Base-by-base conservation (phyloP, 2,329 filamentous ascomycete genomes). In the Samsoniella hepiali region DNA sequence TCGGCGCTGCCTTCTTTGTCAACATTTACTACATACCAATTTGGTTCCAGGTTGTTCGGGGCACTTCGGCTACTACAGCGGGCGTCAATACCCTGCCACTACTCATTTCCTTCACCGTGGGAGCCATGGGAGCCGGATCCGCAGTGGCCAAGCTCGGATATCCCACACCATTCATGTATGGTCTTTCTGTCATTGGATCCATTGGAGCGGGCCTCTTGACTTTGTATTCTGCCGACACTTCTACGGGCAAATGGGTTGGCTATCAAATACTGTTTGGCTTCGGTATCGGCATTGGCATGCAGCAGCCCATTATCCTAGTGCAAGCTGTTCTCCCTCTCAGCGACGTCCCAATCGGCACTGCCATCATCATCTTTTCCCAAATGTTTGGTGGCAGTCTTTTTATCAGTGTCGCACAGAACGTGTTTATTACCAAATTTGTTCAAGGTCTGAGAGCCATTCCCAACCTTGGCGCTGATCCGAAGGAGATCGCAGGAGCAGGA, bases 11-110 rank as follows among this genome's bases (percentile, higher is more conserved):
- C 34, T 70, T 72, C 57, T 67, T 59, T 38, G 64, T 73, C 15
- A 66, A 70, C 7, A 64, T 27, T 13, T 59, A 44, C 29, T 59
- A 40, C 13, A 13, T 81, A 7, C 78, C 79, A 10, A 74, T 81
- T 61, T 82, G 78, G 76, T 81, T 79, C 69, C 78, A 80, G 64
- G 75, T 76, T 11, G 75, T 78, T 56, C 68, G 75, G 61, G 76
- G 63, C 44, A 31, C 36, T 13, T 57, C 65, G 2, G 64, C 64
- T 44, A 10, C 62, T 13, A 38, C 63, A 13, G 61, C 62, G 17
- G 63, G 65, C 42, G 61, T 65, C n/a, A 51, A 13, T 10, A 29
- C 8, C 13, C 49, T 51, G n/a, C 22, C 49, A 5, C 5, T 51
- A n/a, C 7, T 45, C 5, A 9, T 45, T 10, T 9, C 10, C 3